Conservation (phyloP, 108 stramenopile genomes). For the Pseudonitzschia delicatissima region DNA sequence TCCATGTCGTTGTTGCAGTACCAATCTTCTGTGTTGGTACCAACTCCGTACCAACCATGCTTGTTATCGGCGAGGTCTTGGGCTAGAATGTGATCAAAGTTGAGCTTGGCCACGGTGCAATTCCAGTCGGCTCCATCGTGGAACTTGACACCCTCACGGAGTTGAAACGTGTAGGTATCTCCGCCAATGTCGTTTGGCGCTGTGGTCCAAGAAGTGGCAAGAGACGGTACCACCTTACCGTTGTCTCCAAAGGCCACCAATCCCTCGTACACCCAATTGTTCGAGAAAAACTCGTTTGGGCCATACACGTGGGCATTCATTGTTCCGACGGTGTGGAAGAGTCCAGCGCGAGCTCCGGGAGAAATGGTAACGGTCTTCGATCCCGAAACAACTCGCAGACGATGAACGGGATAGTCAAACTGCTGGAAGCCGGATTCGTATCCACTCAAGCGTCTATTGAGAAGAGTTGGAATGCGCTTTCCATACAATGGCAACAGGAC, state of each 20-base stretch:
- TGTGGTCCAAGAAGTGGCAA: slow-evolving; percentile 45
- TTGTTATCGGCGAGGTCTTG: slow-evolving; percentile 38
- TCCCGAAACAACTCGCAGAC: slow-evolving; percentile 28
- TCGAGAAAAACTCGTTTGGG: slow-evolving; percentile 63
- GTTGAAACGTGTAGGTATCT: slow-evolving; percentile 44
- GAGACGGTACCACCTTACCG: slow-evolving; percentile 46
- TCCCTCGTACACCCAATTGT: slow-evolving; percentile 71
- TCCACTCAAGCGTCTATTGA: slow-evolving; percentile 45
- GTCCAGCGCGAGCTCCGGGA: slow-evolving; percentile 49
- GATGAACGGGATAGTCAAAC: slow-evolving; percentile 61
- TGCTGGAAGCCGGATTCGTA: slow-evolving; percentile 51
- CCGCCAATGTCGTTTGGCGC: slow-evolving; percentile 13
- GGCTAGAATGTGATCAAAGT: slow-evolving; percentile 70
- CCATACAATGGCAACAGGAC: slow-evolving; percentile 51
- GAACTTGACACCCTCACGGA: slow-evolving; percentile 58
- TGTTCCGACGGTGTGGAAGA: slow-evolving; percentile 44
- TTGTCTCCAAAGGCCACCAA: slow-evolving; percentile 48
- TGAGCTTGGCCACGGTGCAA: slow-evolving; percentile 54
- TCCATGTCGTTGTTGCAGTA: slow-evolving; percentile 36
- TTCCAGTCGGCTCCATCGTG: slow-evolving; percentile 62
- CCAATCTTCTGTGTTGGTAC: slow-evolving; percentile 36
- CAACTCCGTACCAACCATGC: slow-evolving; percentile 55
- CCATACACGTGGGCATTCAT: slow-evolving; percentile 51
- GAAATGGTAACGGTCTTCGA: slow-evolving; percentile 36
- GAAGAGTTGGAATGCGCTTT: slow-evolving; percentile 43